Base-by-base conservation (phyloP, 108 stramenopile species). In the Stephanodiscus triporus region DNA sequence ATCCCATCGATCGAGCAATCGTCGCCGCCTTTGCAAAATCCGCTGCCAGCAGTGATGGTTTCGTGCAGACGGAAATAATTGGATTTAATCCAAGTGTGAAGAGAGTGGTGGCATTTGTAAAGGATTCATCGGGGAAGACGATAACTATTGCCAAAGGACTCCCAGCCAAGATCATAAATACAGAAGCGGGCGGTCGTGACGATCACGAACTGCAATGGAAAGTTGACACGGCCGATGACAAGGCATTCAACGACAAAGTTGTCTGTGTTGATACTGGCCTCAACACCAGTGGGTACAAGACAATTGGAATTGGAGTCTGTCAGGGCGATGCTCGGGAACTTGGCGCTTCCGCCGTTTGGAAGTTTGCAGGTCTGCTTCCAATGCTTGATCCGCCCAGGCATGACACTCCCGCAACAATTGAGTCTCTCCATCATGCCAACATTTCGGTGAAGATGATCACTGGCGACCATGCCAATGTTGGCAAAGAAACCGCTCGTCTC, bases 391-490 rank as follows among this genome's bases (percentile, higher is more conserved):
- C 93, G 5, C 93, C 93, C 16, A 86, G 93, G 42, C 77, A 76
- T 34, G 93, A 95, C 64, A 95, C 93, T 63, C 71, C 75, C 19
- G 82, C 76, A 27, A 92, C 91, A 19, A 90, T 95, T 53, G 79
- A 81, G 48, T 87, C 84, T 9, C 80, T 89, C 17, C 83, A 84
- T 47, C 84, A 80, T 47, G 86, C 86, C 43, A 91, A 91, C 63
- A 84, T 95, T 38, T 78, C 73, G 9, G 90, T 95, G 36, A 95
- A 95, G 66, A 95, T 95, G 93, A 91, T 95, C 27, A 95, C 93
- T 17, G 93, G 93, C 26, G 93, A 95, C 57, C 91, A 92, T 57
- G 76, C 56, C n/a, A 87, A 85, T 48, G 84, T 87, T 59, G 87
- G 83, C 14, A 83, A 72, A 36, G 87, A 87, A 61, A 87, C 87